These are phyloP conservation scores for Nigrograna mackinnonii DNA, from an alignment of 2,329 filamentous ascomycete species.

Conservation along the genomic window DNA sequence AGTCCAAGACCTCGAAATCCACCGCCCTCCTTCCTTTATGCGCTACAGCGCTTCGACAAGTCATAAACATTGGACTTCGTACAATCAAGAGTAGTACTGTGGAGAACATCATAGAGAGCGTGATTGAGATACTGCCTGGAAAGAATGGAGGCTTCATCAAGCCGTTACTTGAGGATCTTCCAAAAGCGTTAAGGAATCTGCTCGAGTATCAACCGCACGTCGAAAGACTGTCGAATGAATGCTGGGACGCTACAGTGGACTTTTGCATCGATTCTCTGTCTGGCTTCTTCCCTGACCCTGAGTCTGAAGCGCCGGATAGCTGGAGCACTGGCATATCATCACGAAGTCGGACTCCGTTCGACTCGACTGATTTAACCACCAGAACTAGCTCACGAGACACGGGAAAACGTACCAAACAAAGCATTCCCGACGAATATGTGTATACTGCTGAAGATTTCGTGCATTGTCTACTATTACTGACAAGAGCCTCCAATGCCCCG, in stretches of 20 bases:
- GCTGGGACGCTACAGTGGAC: conserved; percentile 70
- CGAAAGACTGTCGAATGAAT: conserved; percentile 71
- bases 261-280: conserved; percentile 71
- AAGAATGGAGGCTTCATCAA: conserved; percentile 66
- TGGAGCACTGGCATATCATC: conserved; percentile 30
- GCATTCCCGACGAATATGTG: conserved; percentile 21
- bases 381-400: conserved; percentile 27
- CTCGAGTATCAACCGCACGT: conserved; percentile 76
- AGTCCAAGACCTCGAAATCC: conserved; percentile 41
- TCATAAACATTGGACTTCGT: conserved; percentile 69
- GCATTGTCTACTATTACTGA: conserved; percentile 67
- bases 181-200: conserved; percentile 72
- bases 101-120: conserved; percentile 78
- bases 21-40: conserved; percentile 65
- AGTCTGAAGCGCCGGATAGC: conserved; percentile 26
- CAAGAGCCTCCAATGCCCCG: conserved; percentile 70
- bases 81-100: conserved; percentile 77
- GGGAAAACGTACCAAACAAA: conserved; percentile 16
- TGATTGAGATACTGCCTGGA: conserved; percentile 72
- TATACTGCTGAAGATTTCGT: conserved; percentile 48
- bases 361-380: conserved; percentile 25
- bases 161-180: conserved; percentile 75
- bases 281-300: conserved; percentile 25
- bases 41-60: conserved; percentile 71
- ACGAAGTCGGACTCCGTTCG: conserved; percentile 34